Conservation (phyloP, 768 basidiomycete species). For the Butyriboletus loyo region DNA sequence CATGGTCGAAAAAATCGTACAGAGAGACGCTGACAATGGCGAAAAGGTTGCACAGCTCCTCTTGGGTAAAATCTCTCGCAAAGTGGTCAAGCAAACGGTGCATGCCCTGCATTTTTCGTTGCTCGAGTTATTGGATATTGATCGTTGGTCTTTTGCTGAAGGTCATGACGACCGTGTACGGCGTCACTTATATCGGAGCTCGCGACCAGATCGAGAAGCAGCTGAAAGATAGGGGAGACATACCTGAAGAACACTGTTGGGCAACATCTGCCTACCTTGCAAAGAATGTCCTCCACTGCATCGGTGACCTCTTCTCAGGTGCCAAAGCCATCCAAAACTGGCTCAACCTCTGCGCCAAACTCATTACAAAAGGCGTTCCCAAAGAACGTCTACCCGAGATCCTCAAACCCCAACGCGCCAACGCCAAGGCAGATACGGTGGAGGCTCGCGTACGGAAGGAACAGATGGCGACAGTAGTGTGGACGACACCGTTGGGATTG, state of each 20-base stretch:
- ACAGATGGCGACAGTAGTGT: slow-evolving; percentile 93
- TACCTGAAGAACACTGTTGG: slow-evolving; percentile 75
- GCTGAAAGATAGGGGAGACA: slow-evolving; percentile 69
- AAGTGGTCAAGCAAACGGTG: slow-evolving; percentile 97
- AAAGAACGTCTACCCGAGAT: slow-evolving; percentile 57
- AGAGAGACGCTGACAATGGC: slow-evolving; percentile 51
- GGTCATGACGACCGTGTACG: slow-evolving; percentile 99
- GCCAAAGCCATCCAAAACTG: slow-evolving; percentile 90
- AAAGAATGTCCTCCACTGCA: slow-evolving; percentile 70
- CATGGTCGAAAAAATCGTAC: slow-evolving; percentile 73
- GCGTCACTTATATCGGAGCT: slow-evolving; percentile 94
- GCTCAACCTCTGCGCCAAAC: slow-evolving; percentile 78
- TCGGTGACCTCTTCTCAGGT: slow-evolving; percentile 91
- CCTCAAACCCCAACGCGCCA: slow-evolving; percentile 17
- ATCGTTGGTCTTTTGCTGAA: slow-evolving; percentile 21
- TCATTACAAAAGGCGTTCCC: slow-evolving; percentile 87
- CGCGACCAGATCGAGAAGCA: slow-evolving; percentile 93
- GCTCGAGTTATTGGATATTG: not conserved
- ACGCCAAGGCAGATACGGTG: slow-evolving; percentile 19
- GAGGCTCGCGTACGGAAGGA: slow-evolving; percentile 63
- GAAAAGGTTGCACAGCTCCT: slow-evolving; percentile 57
- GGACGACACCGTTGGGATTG: slow-evolving; percentile 94
- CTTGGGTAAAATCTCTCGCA: slow-evolving; percentile 77
- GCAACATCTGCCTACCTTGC: slow-evolving; percentile 75
- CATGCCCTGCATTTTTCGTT: slow-evolving; percentile 19